These are phyloP conservation scores for Xenosphaeropsis pyriputrescens DNA, from an alignment of 2,329 filamentous ascomycete genomes.

Conservation along the genomic window DNA sequence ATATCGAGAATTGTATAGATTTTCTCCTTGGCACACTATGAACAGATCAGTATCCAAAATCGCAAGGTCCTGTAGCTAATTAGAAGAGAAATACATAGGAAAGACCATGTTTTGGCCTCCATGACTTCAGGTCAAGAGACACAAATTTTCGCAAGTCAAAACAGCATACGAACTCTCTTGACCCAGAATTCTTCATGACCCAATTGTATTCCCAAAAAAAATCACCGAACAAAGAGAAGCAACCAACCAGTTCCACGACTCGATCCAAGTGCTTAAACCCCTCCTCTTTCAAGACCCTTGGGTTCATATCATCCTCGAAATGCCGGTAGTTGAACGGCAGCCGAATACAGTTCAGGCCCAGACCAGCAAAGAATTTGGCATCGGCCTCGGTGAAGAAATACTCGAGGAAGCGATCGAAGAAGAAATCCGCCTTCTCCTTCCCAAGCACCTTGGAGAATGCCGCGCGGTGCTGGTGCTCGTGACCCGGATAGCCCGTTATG, in stretches of 20 bases:
- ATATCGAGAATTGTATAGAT: slow-evolving; percentile 36
- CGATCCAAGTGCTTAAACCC: slow-evolving; percentile 32
- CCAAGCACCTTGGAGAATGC: slow-evolving; percentile 35
- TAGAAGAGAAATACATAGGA: too few relatives aligned
- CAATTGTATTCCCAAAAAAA: not conserved
- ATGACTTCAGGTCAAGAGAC: too few relatives aligned
- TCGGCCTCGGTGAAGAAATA: slow-evolving; percentile 43
- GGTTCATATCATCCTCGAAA: slow-evolving; percentile 31
- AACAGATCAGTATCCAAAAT: not conserved
- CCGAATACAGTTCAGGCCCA: slow-evolving; percentile 39
- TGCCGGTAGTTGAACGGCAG: slow-evolving; percentile 43
- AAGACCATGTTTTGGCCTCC: too few relatives aligned
- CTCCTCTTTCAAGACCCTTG: slow-evolving; percentile 24
- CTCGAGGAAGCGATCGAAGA: slow-evolving; percentile 38
- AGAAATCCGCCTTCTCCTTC: slow-evolving; percentile 36
- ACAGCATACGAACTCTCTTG: too few relatives aligned
- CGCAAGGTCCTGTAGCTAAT: not conserved
- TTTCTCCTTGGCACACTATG: slow-evolving; percentile 20
- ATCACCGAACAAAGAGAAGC: not conserved
- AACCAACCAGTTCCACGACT: slow-evolving; percentile 23
- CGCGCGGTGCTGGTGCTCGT: slow-evolving; percentile 37
- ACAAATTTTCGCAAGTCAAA: too few relatives aligned
- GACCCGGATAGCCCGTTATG: slow-evolving; percentile 43
- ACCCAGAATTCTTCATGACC: too few relatives aligned
- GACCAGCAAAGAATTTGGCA: slow-evolving; percentile 35